phyloP scores from a whole-genome alignment of 345 rosid genomes.

The Hibiscus syriacus region DNA sequence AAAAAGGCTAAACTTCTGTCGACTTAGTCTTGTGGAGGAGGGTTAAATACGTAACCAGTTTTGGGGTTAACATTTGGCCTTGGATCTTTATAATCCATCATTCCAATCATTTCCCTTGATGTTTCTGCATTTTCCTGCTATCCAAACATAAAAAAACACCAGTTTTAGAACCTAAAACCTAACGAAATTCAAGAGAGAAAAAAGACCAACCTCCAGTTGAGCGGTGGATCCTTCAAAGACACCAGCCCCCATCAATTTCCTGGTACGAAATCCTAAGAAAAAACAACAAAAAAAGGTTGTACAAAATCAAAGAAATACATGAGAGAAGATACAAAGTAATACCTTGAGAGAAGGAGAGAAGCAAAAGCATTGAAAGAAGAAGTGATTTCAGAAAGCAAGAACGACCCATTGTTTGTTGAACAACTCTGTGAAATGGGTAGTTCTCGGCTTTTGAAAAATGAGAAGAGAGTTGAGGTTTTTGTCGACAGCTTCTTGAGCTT shows the following conservation, averaged over 20 bases:
- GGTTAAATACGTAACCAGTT: constrained; percentile 27
- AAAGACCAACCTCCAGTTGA: constrained; percentile 21
- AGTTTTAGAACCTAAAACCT: neutral
- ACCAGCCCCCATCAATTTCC: constrained; percentile 19
- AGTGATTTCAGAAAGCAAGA: constrained; percentile 17
- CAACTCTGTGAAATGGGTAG: constrained; percentile 25
- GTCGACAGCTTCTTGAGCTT: neutral
- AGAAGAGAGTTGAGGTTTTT: neutral
- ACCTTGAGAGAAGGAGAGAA: constrained; percentile 32
- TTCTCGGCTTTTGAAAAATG: constrained; percentile 3
- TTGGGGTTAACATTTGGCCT: constrained; percentile 41
- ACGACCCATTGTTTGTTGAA: constrained; percentile 28
- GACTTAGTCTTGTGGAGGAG: constrained; percentile 30
- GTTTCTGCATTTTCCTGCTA: constrained; percentile 26
- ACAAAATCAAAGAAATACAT: neutral
- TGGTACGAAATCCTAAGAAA: constrained; percentile 20
- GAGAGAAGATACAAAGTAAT: neutral
- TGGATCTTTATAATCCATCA: constrained; percentile 43
- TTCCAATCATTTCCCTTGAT: constrained; percentile 28
- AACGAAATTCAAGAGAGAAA: neutral
- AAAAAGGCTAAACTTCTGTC: too few species aligned
- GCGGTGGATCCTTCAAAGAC: constrained; percentile 17
- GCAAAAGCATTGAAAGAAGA: constrained; percentile 20
- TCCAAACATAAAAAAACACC: constrained; percentile 2
- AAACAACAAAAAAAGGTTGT: neutral